A percentile compares a stretch with the other conserved stretches of the same genome.
phyloP scores from a whole-genome alignment of 345 rosid species.

The Corchorus capsularis region DNA sequence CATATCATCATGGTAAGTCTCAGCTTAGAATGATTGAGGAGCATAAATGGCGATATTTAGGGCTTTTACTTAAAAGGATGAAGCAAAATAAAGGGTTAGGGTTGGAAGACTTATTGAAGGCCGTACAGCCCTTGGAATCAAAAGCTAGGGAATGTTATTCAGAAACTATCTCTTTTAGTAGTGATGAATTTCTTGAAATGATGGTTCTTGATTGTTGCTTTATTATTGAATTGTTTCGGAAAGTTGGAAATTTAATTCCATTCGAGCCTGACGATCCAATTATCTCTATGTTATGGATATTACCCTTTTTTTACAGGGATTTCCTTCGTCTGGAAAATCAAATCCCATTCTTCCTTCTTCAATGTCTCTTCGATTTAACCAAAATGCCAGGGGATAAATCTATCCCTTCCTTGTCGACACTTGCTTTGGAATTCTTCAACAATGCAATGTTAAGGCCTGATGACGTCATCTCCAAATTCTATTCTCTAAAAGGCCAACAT shows the following conservation, averaged over 20 bases:
- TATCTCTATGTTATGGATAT: constrained; percentile 51
- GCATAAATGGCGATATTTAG: constrained; percentile 77
- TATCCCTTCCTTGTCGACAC: constrained; percentile 32
- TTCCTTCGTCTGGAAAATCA: constrained; percentile 62
- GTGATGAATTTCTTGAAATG: constrained; percentile 34
- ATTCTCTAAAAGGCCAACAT: constrained; percentile 35
- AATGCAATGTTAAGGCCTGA: constrained; percentile 34
- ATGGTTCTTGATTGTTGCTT: constrained; percentile 67
- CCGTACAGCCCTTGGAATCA: constrained; percentile 40
- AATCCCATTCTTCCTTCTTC: constrained; percentile 55
- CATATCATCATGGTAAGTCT: constrained; percentile 54
- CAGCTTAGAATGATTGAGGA: constrained; percentile 69
- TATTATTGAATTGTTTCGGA: constrained; percentile 51
- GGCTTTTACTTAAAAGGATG: constrained; percentile 45
- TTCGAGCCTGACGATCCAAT: constrained; percentile 48
- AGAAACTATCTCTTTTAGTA: constrained; percentile 27
- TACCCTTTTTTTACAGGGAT: constrained; percentile 43
- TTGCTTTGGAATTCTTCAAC: constrained; percentile 50
- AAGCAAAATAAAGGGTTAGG: constrained; percentile 21
- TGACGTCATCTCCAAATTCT: constrained; percentile 28
- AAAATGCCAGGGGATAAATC: constrained; percentile 15
- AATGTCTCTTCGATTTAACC: constrained; percentile 32
- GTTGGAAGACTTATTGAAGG: constrained; percentile 49
- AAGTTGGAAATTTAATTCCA: constrained; percentile 38
- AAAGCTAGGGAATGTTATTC: constrained; percentile 71